A percentile compares a stretch with the other conserved stretches of the same genome.
Evolutionary conservation across 495 filamentous ascomycete genomes (phyloP).

Genomic region (Talaromyces borbonicus): DNA sequence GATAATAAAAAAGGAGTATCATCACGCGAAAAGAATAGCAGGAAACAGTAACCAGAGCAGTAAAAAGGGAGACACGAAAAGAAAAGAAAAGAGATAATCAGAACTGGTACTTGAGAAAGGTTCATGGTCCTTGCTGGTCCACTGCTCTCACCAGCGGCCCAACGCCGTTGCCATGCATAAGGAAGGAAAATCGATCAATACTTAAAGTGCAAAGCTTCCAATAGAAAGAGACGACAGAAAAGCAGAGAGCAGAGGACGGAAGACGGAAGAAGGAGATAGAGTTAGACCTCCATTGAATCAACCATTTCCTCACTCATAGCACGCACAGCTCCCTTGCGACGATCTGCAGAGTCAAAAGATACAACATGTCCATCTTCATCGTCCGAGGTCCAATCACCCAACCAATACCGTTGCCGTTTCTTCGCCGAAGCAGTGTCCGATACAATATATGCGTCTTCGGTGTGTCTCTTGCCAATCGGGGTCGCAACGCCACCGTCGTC

Average conservation of each 20-base stretch:
- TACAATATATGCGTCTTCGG: slow-evolving; percentile 39
- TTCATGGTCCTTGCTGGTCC: slow-evolving; percentile 4
- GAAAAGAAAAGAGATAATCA: slow-evolving; percentile 1
- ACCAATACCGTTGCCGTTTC: slow-evolving; percentile 77
- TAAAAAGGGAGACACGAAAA: not conserved
- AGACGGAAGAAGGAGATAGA: not conserved
- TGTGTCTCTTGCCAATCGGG: slow-evolving; percentile 36
- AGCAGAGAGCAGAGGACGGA: not conserved
- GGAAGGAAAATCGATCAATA: not conserved
- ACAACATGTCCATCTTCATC: slow-evolving; percentile 16
- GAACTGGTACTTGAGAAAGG: not conserved
- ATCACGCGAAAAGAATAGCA: not conserved
- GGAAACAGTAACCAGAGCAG: not conserved
- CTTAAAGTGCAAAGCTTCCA: no score
- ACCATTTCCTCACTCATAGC: slow-evolving; percentile 69
- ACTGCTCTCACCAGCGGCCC: slow-evolving; percentile 10
- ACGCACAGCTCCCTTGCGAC: slow-evolving; percentile 43
- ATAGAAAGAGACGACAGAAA: no score
- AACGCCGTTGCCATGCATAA: slow-evolving; percentile 7
- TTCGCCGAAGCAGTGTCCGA: slow-evolving; percentile 48
- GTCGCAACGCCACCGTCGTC: slow-evolving; percentile 32
- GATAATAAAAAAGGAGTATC: not conserved
- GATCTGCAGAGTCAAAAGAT: slow-evolving; percentile 8
- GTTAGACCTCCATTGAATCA: slow-evolving; percentile 55
- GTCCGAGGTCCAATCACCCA: slow-evolving; percentile 45